These are phyloP conservation scores for Orbilia quercus DNA, from an alignment of 2,329 filamentous ascomycete genomes.

Conservation along the genomic window DNA sequence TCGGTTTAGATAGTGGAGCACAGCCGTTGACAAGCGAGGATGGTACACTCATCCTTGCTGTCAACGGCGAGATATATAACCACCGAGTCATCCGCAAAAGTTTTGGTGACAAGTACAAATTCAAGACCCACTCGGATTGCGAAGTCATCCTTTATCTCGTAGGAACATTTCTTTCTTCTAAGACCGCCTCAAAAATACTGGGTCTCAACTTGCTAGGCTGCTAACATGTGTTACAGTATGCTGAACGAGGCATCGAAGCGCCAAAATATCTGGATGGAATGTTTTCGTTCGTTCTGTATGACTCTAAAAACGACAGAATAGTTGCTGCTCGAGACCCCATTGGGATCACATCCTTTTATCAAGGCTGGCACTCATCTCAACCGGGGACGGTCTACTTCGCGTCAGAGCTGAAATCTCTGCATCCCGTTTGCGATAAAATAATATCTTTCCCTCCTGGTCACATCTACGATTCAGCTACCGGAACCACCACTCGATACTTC, in stretches of 20 bases:
- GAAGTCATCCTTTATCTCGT: constrained; percentile 98
- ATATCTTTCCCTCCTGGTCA: constrained; percentile 94
- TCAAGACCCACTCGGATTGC: constrained; percentile 98
- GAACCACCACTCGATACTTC: constrained; percentile 86
- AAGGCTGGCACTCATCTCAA: constrained; percentile 86
- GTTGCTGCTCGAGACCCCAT: constrained; percentile 96
- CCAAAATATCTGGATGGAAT: constrained; percentile 96
- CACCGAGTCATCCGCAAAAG: constrained; percentile 92
- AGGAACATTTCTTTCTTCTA: constrained; percentile 62
- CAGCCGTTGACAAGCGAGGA: constrained; percentile 95
- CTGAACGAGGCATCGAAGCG: constrained; percentile 89
- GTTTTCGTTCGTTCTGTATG: constrained; percentile 99
- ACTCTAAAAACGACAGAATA: constrained; percentile 91
- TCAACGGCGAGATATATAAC: constrained; percentile 99
- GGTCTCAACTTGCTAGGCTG: no score
- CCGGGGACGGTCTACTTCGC: constrained; percentile 92
- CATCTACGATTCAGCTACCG: constrained; percentile 92
- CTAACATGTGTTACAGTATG: constrained; percentile 72
- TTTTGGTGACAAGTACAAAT: constrained; percentile 85
- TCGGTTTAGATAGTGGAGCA: constrained; percentile 82
- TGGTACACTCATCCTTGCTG: constrained; percentile 85
- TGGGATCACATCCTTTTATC: constrained; percentile 96
- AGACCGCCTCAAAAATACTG: no score
- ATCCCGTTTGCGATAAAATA: constrained; percentile 94
- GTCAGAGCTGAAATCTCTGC: constrained; percentile 92